Conservation (phyloP, 176 grass and related monocot genomes). For the Bolboschoenus planiculmis region DNA sequence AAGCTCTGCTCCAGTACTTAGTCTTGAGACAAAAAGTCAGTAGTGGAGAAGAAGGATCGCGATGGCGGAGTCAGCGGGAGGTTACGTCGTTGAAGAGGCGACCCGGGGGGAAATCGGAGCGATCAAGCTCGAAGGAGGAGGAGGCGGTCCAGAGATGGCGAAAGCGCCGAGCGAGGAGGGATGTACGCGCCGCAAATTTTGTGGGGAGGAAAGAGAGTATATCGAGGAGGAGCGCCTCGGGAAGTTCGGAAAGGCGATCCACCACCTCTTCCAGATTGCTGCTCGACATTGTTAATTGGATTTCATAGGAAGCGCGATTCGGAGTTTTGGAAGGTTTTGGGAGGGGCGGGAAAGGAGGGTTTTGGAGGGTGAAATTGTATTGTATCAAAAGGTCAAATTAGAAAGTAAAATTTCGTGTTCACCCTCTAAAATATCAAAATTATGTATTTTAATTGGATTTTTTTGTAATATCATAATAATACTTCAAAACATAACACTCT, state of each 20-base stretch:
- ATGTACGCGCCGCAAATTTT: too few species aligned
- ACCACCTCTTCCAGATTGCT: neutral
- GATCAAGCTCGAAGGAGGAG: neutral
- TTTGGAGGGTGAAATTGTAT: too few species aligned
- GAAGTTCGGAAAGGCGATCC: neutral
- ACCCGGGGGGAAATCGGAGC: neutral
- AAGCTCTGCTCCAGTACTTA: neutral
- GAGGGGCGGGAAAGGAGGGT: too few species aligned
- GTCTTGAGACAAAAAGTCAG: neutral
- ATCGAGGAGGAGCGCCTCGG: neutral
- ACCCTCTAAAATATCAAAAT: too few species aligned
- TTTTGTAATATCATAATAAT: too few species aligned
- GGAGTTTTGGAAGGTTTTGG: neutral
- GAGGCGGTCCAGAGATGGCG: conserved; percentile 2
- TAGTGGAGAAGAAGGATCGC: neutral
- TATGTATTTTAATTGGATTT: too few species aligned
- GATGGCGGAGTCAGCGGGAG: neutral
- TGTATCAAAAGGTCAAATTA: too few species aligned
- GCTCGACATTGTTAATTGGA: neutral
- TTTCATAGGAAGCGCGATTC: too few species aligned
- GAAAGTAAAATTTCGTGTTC: too few species aligned
- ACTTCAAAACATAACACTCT: too few species aligned
- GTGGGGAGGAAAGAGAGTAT: conserved; percentile 11
- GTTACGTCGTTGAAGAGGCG: neutral
- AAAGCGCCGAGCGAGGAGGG: neutral